phyloP scores from a whole-genome alignment of 2,329 filamentous ascomycete species.

The Fusarium virguliforme region DNA sequence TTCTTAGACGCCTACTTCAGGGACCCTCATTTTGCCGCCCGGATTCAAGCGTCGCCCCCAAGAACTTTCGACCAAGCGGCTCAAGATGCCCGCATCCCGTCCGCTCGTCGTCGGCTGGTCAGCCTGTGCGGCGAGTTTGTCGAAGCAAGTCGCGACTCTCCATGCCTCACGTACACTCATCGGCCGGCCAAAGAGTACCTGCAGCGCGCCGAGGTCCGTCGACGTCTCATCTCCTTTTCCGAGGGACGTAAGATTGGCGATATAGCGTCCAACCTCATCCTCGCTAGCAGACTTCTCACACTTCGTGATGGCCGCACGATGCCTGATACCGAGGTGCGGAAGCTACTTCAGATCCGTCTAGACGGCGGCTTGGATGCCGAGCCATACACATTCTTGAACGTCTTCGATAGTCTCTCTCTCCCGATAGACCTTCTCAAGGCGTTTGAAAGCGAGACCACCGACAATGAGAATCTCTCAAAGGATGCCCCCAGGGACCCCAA shows the following conservation, averaged over 20 bases:
- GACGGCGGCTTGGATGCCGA: not conserved
- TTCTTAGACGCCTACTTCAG: conserved; percentile 1
- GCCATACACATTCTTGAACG: not conserved
- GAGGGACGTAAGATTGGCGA: not conserved
- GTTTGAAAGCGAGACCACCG: not conserved
- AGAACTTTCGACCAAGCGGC: not conserved
- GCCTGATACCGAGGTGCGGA: not conserved
- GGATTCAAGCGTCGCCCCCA: not conserved
- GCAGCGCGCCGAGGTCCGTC: not conserved
- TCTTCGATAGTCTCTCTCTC: not conserved
- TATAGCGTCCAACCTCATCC: not conserved
- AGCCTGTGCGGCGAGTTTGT: not conserved
- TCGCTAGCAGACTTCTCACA: not conserved
- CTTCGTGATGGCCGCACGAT: not conserved
- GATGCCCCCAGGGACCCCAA: not conserved
- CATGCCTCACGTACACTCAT: not conserved
- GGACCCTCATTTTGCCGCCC: not conserved
- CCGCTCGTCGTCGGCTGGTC: not conserved
- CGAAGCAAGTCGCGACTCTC: not conserved
- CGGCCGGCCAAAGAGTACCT: not conserved
- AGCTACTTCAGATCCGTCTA: not conserved
- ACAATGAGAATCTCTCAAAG: not conserved
- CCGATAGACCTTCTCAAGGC: not conserved
- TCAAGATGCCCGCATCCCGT: not conserved
- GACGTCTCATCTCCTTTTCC: not conserved